These are phyloP conservation scores for Plasmodium gallinaceum DNA, from an alignment of 169 alveolate species.

Conservation along the genomic window DNA sequence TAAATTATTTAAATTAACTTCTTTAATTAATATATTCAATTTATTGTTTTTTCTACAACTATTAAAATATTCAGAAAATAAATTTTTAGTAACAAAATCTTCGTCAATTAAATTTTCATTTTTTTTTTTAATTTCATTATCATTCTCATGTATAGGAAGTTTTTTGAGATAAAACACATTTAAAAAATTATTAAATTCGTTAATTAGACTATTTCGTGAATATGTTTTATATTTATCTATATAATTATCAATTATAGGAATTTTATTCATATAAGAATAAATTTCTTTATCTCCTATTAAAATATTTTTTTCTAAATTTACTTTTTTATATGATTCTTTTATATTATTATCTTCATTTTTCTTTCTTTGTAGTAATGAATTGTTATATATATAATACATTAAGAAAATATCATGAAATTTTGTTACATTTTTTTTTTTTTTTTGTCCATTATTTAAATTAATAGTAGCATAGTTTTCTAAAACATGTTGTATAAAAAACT, in stretches of 20 bases:
- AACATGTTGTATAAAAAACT: slow-evolving; percentile 30
- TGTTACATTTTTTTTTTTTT: slow-evolving; percentile 26
- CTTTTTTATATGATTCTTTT: slow-evolving; percentile 1
- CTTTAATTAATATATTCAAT: slow-evolving; percentile 61
- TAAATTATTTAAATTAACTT: slow-evolving; percentile 47
- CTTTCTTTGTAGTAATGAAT: slow-evolving; percentile 11
- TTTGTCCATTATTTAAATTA: slow-evolving; percentile 13
- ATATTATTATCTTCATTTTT: not conserved
- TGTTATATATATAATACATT: slow-evolving; percentile 32
- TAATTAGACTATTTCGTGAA: slow-evolving; percentile 17
- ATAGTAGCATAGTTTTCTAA: slow-evolving; percentile 60
- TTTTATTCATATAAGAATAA: slow-evolving; percentile 31
- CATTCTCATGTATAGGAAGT: not conserved
- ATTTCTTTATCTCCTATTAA: slow-evolving; percentile 25
- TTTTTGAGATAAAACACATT: slow-evolving; percentile 22
- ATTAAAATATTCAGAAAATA: slow-evolving; percentile 73
- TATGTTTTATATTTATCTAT: slow-evolving; percentile 65
- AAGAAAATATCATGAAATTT: slow-evolving; percentile 43
- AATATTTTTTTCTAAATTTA: not conserved
- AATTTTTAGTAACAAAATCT: slow-evolving; percentile 50
- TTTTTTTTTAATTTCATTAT: not conserved
- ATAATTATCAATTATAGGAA: slow-evolving; percentile 36
- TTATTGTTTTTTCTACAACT: slow-evolving; percentile 46
- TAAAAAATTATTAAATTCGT: slow-evolving; percentile 51
- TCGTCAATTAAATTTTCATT: slow-evolving; percentile 44